Evolutionary conservation across 192 early-diverging fungal species (phyloP).

Genomic region (Coemansia sp.): DNA sequence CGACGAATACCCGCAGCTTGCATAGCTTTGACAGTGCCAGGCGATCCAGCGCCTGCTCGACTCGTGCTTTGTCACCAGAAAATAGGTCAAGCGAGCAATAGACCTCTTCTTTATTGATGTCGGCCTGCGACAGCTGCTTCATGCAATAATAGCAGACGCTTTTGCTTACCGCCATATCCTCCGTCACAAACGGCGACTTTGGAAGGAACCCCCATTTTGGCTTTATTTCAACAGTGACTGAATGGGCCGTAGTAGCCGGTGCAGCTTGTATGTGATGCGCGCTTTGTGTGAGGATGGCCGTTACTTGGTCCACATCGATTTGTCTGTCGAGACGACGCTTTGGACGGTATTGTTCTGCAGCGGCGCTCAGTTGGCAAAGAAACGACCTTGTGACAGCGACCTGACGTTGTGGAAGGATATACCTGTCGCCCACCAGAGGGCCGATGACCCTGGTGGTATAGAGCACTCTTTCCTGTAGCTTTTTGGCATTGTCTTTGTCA

Average conservation of each 20-base stretch:
- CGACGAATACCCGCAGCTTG: slow-evolving; percentile 54
- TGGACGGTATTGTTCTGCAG: slow-evolving; percentile 46
- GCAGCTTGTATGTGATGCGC: slow-evolving; percentile 30
- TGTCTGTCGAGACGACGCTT: slow-evolving; percentile 40
- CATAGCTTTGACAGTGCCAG: slow-evolving; percentile 32
- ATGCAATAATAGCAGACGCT: slow-evolving; percentile 77
- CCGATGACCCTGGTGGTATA: slow-evolving; percentile 50
- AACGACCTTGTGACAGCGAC: slow-evolving; percentile 27
- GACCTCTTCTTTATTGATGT: slow-evolving; percentile 24
- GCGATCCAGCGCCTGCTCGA: slow-evolving; percentile 41
- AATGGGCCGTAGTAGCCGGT: background rate
- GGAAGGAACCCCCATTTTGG: slow-evolving; percentile 79
- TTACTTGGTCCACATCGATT: slow-evolving; percentile 52
- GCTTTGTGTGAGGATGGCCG: slow-evolving; percentile 56
- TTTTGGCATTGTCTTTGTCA: background rate
- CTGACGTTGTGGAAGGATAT: slow-evolving; percentile 46
- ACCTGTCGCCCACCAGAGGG: slow-evolving; percentile 52
- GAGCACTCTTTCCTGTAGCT: background rate
- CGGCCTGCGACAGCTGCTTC: slow-evolving; percentile 65
- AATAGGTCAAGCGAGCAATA: slow-evolving; percentile 78
- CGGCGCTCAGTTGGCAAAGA: slow-evolving; percentile 36
- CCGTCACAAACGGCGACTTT: slow-evolving; percentile 39
- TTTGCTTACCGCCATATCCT: slow-evolving; percentile 50
- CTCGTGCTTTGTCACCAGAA: slow-evolving; percentile 32
- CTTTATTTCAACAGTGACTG: slow-evolving; percentile 62